Conservation (phyloP, 306 rosid genomes). For the Pterocarpus santalinus region DNA sequence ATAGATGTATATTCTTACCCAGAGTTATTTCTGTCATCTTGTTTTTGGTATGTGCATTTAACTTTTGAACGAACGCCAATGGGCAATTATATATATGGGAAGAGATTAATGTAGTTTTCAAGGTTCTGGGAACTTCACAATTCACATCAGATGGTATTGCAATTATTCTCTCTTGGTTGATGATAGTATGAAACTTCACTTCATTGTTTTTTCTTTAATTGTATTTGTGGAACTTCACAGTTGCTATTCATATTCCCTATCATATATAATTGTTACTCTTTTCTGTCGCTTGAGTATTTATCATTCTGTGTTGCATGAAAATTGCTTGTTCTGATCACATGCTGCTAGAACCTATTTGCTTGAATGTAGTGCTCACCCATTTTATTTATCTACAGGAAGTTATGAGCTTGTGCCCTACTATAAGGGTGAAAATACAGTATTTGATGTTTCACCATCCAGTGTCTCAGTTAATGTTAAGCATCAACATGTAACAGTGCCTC, state of each 20-base stretch:
- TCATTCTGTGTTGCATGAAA: slow-evolving; percentile 41
- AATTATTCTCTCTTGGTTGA: slow-evolving; percentile 25
- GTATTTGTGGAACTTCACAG: slow-evolving; percentile 10
- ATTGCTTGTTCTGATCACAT: slow-evolving; percentile 43
- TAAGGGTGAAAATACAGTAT: slow-evolving; percentile 95
- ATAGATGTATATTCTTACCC: slow-evolving; percentile 27
- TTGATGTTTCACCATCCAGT: slow-evolving; percentile 92
- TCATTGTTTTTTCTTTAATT: not conserved
- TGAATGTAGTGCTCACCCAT: slow-evolving; percentile 40
- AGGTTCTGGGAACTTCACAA: slow-evolving; percentile 34
- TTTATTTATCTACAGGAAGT: slow-evolving; percentile 66
- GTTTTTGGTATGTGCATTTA: slow-evolving; percentile 36
- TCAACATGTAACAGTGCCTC: slow-evolving; percentile 79
- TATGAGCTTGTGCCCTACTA: slow-evolving; percentile 91
- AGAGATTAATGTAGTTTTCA: slow-evolving; percentile 28
- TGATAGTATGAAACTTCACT: slow-evolving; percentile 30
- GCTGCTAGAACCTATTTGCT: slow-evolving; percentile 37
- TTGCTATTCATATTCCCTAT: slow-evolving; percentile 22
- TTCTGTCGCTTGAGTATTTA: slow-evolving; percentile 1
- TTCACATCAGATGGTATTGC: not conserved
- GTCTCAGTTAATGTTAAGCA: slow-evolving; percentile 78
- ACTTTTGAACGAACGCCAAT: slow-evolving; percentile 9
- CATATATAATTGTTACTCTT: not conserved
- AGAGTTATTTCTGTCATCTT: slow-evolving; percentile 4
- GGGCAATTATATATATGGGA: slow-evolving; percentile 36